These are phyloP conservation scores for Cyclotella cryptica DNA, from an alignment of 108 stramenopile species.

Conservation along the genomic window DNA sequence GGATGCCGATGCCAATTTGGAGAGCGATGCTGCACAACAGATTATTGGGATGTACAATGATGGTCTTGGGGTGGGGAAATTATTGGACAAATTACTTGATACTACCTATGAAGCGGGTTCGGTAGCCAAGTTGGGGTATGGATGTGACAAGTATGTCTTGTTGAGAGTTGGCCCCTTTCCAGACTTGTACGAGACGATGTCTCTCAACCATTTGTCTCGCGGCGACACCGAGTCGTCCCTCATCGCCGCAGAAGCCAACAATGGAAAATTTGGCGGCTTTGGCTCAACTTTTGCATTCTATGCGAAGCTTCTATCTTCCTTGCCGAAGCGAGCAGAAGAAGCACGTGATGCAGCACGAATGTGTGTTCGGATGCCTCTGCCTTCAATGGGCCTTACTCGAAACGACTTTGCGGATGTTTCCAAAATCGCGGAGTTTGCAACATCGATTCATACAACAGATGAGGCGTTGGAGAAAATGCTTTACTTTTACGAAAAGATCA, in stretches of 20 bases:
- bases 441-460: conserved; percentile 55
- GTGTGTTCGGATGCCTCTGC: conserved; percentile 81
- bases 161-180: conserved; percentile 83
- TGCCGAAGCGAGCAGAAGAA: conserved; percentile 70
- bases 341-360: conserved; percentile 80
- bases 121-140: conserved; percentile 79
- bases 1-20: conserved; percentile 65
- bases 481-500: conserved; percentile 76
- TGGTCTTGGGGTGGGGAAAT: conserved; percentile 55
- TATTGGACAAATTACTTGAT: conserved; percentile 59
- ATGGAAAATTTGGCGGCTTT: conserved; percentile 78
- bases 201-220: conserved; percentile 58
- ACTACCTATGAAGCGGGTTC: conserved; percentile 68
- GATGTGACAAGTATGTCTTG: conserved; percentile 81
- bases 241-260: conserved; percentile 84
- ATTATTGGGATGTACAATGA: conserved; percentile 75
- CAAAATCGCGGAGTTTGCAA: conserved; percentile 62
- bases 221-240: conserved; percentile 72
- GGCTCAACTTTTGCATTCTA: conserved; percentile 84
- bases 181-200: conserved; percentile 79
- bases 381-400: conserved; percentile 62
- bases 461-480: conserved; percentile 67
- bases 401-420: conserved; percentile 68
- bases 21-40: conserved; percentile 28
- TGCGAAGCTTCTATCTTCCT: conserved; percentile 60